Percentiles rank a stretch among this genome's conserved stretches.
These are phyloP conservation scores for Glycine latifolia DNA, from an alignment of 306 rosid species.

Conservation along the genomic window DNA sequence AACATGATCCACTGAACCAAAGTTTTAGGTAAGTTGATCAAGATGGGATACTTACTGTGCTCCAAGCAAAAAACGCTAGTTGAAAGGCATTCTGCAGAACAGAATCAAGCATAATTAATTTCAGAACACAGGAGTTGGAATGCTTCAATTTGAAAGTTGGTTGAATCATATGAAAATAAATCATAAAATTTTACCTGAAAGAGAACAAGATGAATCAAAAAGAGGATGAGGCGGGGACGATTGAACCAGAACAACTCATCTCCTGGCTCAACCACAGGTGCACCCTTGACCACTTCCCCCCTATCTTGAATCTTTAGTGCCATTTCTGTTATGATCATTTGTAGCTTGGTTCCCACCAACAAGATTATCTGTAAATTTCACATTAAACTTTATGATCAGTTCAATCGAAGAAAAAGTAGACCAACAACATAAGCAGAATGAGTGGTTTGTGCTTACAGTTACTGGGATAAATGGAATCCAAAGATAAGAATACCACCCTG, in stretches of 20 bases:
- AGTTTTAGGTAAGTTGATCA: not conserved
- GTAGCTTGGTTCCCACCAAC: conserved; percentile 77
- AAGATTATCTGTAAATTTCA: conserved; percentile 61
- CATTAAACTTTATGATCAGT: conserved; percentile 14
- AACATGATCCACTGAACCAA: not conserved
- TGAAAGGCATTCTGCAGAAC: conserved; percentile 78
- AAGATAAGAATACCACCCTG: conserved; percentile 71
- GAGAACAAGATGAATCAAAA: conserved; percentile 68
- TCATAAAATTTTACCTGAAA: conserved; percentile 61
- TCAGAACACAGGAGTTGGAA: not conserved
- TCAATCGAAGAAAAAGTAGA: not conserved
- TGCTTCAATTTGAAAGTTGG: not conserved
- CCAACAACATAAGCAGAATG: conserved; percentile 14
- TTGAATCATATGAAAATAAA: not conserved
- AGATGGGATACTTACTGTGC: conserved; percentile 57
- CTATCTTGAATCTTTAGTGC: conserved; percentile 68
- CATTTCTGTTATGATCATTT: conserved; percentile 68
- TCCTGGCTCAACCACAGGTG: conserved; percentile 72
- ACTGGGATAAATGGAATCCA: conserved; percentile 84
- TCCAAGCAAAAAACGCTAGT: conserved; percentile 79
- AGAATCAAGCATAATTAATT: not conserved
- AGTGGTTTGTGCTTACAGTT: conserved; percentile 56
- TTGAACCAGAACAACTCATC: conserved; percentile 82
- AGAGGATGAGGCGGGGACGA: conserved; percentile 63
- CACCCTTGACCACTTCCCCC: conserved; percentile 74